A percentile compares a stretch with the other conserved stretches of the same genome.
Conservation (phyloP, 2,329 filamentous ascomycete species). For the Lecanicillium sp. region DNA sequence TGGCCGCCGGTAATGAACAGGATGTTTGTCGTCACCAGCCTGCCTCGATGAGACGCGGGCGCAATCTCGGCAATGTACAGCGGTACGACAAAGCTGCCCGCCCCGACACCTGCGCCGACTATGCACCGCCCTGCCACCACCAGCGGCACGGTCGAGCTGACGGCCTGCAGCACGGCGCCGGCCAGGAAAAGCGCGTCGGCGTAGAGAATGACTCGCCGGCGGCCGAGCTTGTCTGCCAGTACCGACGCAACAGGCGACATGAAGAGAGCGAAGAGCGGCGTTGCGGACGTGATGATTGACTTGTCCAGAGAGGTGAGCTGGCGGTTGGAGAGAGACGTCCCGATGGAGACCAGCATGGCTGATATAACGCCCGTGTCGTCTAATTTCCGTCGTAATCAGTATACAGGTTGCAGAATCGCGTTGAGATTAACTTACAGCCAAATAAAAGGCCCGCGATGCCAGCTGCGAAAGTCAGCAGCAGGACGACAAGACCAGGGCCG, state of each 20-base stretch:
- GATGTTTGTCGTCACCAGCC: conserved; percentile 73
- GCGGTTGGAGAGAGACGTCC: conserved; percentile 47
- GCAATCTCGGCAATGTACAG: conserved; percentile 84
- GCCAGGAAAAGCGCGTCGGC: conserved; percentile 60
- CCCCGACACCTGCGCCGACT: conserved; percentile 66
- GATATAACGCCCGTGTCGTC: conserved; percentile 64
- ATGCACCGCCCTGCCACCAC: conserved; percentile 65
- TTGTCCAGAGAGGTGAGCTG: conserved; percentile 57
- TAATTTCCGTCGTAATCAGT: too few species aligned
- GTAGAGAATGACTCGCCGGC: conserved; percentile 54
- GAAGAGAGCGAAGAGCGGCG: conserved; percentile 57
- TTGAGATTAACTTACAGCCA: conserved; percentile 45
- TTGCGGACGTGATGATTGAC: conserved; percentile 63
- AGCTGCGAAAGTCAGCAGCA: conserved; percentile 55
- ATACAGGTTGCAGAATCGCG: too few species aligned
- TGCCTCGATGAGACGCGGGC: conserved; percentile 66
- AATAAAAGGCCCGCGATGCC: conserved; percentile 62
- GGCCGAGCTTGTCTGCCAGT: conserved; percentile 54
- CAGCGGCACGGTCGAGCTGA: conserved; percentile 43
- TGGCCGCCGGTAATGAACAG: conserved; percentile 84
- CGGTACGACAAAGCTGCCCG: conserved; percentile 74
- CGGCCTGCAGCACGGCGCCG: conserved; percentile 60
- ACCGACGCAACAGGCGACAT: conserved; percentile 57
- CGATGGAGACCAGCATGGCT: conserved; percentile 58
- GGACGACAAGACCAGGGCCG: conserved; percentile 45